phyloP scores from a whole-genome alignment of 192 early-diverging fungal species.

The Jimgerdemannia lactiflua region DNA sequence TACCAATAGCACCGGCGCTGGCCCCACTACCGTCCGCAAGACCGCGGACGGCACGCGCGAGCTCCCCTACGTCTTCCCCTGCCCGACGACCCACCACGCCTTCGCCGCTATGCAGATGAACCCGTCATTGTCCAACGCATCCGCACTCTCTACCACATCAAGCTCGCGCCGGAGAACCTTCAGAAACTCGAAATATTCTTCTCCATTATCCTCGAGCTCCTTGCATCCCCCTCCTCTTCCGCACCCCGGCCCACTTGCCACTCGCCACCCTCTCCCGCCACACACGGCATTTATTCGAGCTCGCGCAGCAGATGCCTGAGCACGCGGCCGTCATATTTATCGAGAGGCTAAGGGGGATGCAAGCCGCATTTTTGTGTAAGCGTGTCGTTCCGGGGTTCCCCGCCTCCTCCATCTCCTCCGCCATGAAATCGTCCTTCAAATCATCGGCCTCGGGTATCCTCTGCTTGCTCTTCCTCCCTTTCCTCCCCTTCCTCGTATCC shows the following conservation, averaged over 20 bases:
- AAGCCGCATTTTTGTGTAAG: too few species aligned
- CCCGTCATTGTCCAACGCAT: constrained; percentile 32
- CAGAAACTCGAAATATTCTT: constrained; percentile 65
- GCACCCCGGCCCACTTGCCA: constrained; percentile 30
- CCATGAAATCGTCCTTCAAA: constrained; percentile 66
- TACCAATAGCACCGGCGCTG: too few species aligned
- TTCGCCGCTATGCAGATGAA: constrained; percentile 71
- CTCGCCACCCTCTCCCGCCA: constrained; percentile 6
- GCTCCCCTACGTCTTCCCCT: constrained; percentile 82
- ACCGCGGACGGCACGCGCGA: constrained; percentile 22
- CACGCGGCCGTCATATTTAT: too few species aligned
- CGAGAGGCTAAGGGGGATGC: too few species aligned
- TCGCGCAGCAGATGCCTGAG: neutral
- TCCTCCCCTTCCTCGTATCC: constrained; percentile 57
- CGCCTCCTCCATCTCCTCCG: constrained; percentile 36
- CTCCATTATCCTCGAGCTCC: constrained; percentile 59
- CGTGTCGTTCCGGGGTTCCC: neutral
- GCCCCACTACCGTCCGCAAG: too few species aligned
- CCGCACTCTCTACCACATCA: constrained; percentile 30
- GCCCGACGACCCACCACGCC: constrained; percentile 69
- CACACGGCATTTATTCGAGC: neutral
- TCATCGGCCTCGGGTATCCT: constrained; percentile 60
- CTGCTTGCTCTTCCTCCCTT: constrained; percentile 15
- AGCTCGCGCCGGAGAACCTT: constrained; percentile 76
- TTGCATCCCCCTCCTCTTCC: neutral